Evolutionary conservation across 1,139 yeast genomes (phyloP).

Genomic region (Yamadazyma triangularis): DNA sequence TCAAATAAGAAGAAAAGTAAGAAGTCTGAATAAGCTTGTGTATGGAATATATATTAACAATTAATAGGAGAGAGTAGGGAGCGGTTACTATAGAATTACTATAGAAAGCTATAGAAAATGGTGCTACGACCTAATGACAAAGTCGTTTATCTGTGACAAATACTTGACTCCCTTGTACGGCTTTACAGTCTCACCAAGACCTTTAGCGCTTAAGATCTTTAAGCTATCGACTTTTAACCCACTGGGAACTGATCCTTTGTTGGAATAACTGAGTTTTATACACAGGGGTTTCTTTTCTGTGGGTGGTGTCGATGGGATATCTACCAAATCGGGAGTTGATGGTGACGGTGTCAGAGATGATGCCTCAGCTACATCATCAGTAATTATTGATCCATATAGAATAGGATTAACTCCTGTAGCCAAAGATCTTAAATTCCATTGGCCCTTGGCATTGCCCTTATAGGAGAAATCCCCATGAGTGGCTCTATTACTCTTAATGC

Average conservation of each 20-base stretch:
- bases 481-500: constrained; percentile 51
- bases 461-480: constrained; percentile 71
- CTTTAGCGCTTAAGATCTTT: constrained; percentile 54
- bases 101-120: too few species aligned
- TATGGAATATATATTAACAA: too few species aligned
- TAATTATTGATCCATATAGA: constrained; percentile 50
- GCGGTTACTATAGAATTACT: too few species aligned
- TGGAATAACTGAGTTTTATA: constrained; percentile 50
- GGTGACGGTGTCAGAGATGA: constrained; percentile 1
- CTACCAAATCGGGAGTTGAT: not conserved
- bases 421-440: constrained; percentile 64
- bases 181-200: constrained; percentile 58
- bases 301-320: not conserved
- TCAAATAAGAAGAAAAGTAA: constrained; percentile 45
- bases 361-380: constrained; percentile 12
- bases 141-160: constrained; percentile 61
- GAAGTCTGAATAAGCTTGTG: constrained; percentile 29
- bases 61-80: too few species aligned
- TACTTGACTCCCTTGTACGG: constrained; percentile 95
- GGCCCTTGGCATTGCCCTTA: constrained; percentile 51
- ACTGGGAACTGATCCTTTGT: constrained; percentile 73
- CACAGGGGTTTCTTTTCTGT: constrained; percentile 39
- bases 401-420: constrained; percentile 68
- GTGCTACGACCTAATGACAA: constrained; percentile 38
- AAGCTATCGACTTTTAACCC: constrained; percentile 68